Base-by-base conservation (phyloP, 371 early-diverging fungal genomes). In the Mucor racemosus region DNA sequence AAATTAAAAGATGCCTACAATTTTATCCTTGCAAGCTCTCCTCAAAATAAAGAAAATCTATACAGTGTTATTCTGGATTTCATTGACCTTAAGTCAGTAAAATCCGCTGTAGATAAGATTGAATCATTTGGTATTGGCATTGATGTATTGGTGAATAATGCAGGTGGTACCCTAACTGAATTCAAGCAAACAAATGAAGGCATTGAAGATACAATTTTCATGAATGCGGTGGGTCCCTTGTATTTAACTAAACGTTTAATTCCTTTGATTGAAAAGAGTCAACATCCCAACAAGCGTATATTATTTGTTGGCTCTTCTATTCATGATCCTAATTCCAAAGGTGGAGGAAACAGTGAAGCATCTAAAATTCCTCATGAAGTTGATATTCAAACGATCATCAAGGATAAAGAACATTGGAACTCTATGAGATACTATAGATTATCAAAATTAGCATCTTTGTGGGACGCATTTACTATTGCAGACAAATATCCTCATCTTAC, bases 141-240 rank as follows among this genome's bases (percentile, higher is more conserved):
- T 46, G 71, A 76, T 44, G 74, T 76, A 0, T 34, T 76, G 11
- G 69, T 81, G 36, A 71, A 81, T 59, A 81, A 78, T 59, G 81
- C 81, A 10, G 81, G 75, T 14, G 53, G 58, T 5, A 65, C 60
- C 3, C 31, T 19, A 9, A 17, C 67, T 3, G 44, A 68, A 17
- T 73, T 67, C 41, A 17, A 42, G 7, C 64, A 65, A 33, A 58
- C 67, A 1, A 46, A 63, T 4, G 19, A 56, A 3, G 70, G 66
- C 10, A 60, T 74, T 1, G 81, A 81, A 38, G 62, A 69, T 14
- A 76, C 75, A 0, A 41, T 81, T 14, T 78, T 75, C 64, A 69
- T 71, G 40, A 81, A 81, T 26, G 70, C 75, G 1, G 65, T 81
- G 7, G 75, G 72, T n/a, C 78, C 81, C n/a, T 58, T 78, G 21